These are phyloP conservation scores for Ascochyta clinopodiicola DNA, from an alignment of 2,329 filamentous ascomycete species.

Conservation along the genomic window DNA sequence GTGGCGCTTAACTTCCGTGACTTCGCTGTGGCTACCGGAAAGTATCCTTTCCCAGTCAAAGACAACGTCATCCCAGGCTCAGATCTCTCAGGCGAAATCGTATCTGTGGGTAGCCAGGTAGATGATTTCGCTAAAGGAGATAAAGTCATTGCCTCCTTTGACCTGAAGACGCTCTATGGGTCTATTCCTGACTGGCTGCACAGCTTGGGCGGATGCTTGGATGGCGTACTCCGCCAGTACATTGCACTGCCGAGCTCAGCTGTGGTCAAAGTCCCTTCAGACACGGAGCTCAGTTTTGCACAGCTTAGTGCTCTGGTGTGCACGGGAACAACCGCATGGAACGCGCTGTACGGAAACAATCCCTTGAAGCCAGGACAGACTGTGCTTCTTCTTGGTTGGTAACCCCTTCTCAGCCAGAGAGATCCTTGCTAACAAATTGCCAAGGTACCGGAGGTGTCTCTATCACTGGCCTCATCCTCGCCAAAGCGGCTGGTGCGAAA, in stretches of 20 bases:
- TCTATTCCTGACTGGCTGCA: conserved; percentile 1
- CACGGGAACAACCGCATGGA: conserved; percentile 27
- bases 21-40: conserved; percentile 17
- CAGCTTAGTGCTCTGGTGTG: conserved; percentile 17
- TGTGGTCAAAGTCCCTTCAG: conserved; percentile 16
- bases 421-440: not conserved
- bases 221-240: conserved; percentile 23
- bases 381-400: conserved; percentile 23
- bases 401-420: not conserved
- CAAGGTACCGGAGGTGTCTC: conserved; percentile 50
- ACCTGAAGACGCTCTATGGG: conserved; percentile 11
- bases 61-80: conserved; percentile 21
- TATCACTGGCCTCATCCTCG: conserved; percentile 30
- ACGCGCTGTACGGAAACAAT: conserved; percentile 20
- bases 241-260: conserved; percentile 10
- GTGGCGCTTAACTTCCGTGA: conserved; percentile 28
- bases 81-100: conserved; percentile 20
- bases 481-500: conserved; percentile 53
- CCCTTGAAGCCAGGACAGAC: conserved; percentile 16
- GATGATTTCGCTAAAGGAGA: conserved; percentile 20
- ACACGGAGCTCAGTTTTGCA: conserved; percentile 4
- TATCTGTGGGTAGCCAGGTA: conserved; percentile 14
- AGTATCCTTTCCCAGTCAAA: conserved; percentile 15
- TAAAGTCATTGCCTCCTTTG: conserved; percentile 19
- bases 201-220: not conserved